Evolutionary conservation across 257 asterid genomes (phyloP).

Genomic region (Solanum tacnaense): DNA sequence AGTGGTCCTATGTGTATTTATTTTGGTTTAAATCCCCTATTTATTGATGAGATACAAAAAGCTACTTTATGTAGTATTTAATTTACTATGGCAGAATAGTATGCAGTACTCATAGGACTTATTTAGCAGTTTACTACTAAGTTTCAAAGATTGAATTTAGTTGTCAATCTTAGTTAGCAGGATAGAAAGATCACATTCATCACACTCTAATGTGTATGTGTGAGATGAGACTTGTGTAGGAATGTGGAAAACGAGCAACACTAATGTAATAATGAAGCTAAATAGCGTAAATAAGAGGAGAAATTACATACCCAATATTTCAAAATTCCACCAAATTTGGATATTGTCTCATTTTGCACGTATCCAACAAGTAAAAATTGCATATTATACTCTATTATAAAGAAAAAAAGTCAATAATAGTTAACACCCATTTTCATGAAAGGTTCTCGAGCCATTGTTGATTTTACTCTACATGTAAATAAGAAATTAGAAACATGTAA

Average conservation of each 20-base stretch:
- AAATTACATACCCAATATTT: neutral
- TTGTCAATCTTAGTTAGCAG: neutral
- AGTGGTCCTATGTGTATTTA: neutral
- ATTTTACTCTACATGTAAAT: neutral
- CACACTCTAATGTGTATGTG: neutral
- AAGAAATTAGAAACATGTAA: neutral
- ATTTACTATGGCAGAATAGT: conserved; percentile 10
- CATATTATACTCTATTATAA: neutral
- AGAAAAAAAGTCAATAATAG: neutral
- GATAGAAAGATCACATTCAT: neutral
- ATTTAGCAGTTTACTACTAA: too few species aligned
- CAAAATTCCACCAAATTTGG: neutral
- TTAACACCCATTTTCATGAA: neutral
- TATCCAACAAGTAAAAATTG: neutral
- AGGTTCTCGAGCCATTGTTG: neutral
- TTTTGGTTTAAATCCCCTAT: neutral
- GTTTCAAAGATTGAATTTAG: neutral
- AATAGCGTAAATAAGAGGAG: neutral
- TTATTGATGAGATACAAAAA: neutral
- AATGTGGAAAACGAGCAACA: neutral
- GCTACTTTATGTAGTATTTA: conserved; percentile 29
- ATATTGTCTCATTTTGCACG: neutral
- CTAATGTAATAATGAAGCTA: neutral
- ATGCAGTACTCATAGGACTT: neutral
- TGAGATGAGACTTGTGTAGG: neutral